phyloP scores from a whole-genome alignment of 139 green algal species.

The Coccomyxa sp. region DNA sequence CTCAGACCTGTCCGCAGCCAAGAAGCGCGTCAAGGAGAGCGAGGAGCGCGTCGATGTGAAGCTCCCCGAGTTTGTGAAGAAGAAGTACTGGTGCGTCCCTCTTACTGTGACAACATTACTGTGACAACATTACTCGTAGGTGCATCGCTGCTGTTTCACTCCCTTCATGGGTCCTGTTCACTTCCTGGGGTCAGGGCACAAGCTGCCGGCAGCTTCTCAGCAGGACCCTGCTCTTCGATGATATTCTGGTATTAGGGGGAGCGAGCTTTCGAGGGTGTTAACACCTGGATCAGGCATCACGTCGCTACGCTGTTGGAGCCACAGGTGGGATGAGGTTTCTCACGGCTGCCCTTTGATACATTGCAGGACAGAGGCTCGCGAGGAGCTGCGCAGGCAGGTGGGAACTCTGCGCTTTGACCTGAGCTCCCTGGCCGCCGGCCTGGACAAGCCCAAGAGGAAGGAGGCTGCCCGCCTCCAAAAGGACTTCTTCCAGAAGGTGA shows the following conservation, averaged over 20 bases:
- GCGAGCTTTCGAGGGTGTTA: too few species aligned
- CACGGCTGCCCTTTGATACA: neutral
- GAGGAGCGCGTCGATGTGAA: slow-evolving; percentile 72
- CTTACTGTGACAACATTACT: neutral
- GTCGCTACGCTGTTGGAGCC: too few species aligned
- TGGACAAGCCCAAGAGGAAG: slow-evolving; percentile 79
- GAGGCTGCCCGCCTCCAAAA: slow-evolving; percentile 56
- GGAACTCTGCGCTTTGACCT: slow-evolving; percentile 90
- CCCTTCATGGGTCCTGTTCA: too few species aligned
- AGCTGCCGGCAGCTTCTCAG: too few species aligned
- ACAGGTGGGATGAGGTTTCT: neutral
- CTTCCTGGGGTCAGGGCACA: too few species aligned
- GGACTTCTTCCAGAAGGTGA: slow-evolving; percentile 69
- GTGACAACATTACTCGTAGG: too few species aligned
- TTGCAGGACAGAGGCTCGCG: slow-evolving; percentile 70
- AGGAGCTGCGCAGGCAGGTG: slow-evolving; percentile 83
- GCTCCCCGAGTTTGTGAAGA: slow-evolving; percentile 65
- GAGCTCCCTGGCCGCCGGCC: slow-evolving; percentile 64
- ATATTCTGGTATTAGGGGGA: too few species aligned
- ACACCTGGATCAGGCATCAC: too few species aligned
- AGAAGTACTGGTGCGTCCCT: slow-evolving; percentile 81
- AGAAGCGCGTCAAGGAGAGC: slow-evolving; percentile 67
- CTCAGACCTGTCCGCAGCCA: slow-evolving; percentile 50
- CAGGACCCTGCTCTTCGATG: too few species aligned
- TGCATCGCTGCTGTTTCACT: too few species aligned